phyloP scores from a whole-genome alignment of 1,139 yeast genomes.

The Saccharomyces pastorianus region DNA sequence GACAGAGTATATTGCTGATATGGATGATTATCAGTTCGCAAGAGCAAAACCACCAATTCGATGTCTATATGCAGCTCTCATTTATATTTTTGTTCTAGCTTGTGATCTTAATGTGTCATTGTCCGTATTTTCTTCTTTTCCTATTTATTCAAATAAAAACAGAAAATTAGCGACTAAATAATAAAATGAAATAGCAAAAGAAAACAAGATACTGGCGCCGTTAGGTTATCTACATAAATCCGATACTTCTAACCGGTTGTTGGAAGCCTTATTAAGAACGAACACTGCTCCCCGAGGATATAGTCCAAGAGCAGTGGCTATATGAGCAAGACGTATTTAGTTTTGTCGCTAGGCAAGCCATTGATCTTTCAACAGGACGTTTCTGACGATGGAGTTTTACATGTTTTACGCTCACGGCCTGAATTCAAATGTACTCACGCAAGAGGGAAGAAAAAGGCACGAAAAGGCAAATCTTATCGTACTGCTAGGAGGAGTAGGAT shows the following conservation, averaged over 20 bases:
- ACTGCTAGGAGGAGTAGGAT: neutral
- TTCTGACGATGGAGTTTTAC: no score
- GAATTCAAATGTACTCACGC: neutral
- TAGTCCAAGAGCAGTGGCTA: no score
- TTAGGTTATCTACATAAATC: no score
- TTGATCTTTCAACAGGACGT: no score
- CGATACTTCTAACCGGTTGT: no score
- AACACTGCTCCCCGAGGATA: no score
- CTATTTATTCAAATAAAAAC: neutral
- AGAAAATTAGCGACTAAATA: neutral
- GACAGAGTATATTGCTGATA: neutral
- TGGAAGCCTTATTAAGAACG: no score
- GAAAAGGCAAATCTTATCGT: neutral
- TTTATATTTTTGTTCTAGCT: neutral
- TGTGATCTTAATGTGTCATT: neutral
- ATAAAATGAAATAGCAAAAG: neutral
- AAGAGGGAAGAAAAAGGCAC: neutral
- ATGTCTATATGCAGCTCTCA: neutral
- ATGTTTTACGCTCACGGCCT: neutral
- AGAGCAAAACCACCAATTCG: neutral
- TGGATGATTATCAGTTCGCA: neutral
- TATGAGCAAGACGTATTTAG: no score
- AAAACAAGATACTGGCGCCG: neutral
- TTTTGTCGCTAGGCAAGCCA: no score
- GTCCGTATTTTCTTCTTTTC: neutral